Percentiles rank a stretch among this genome's conserved stretches.
phyloP scores from a whole-genome alignment of 495 filamentous ascomycete genomes.

The Rostrohypoxylon terebratum region DNA sequence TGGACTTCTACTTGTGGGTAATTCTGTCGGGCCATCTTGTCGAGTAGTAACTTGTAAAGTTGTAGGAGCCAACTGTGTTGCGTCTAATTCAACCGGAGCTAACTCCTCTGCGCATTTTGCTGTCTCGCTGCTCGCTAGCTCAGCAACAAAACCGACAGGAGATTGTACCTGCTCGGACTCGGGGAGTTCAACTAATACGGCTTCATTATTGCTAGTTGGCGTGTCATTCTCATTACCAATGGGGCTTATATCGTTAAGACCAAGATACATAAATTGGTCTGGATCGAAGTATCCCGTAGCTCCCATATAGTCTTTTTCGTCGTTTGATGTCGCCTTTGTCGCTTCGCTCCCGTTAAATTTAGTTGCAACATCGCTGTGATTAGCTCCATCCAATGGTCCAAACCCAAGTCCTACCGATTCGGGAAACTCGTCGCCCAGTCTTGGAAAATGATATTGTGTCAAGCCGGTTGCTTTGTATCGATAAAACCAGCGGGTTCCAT shows the following conservation, averaged over 20 bases:
- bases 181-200: constrained; percentile 44
- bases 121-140: constrained; percentile 54
- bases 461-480: constrained; percentile 59
- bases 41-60: constrained; percentile 31
- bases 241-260: constrained; percentile 54
- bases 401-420: constrained; percentile 55
- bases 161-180: constrained; percentile 34
- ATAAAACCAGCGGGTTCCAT: constrained; percentile 62
- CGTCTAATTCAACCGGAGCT: constrained; percentile 58
- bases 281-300: constrained; percentile 56
- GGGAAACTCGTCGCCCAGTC: constrained; percentile 63
- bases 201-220: constrained; percentile 5
- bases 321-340: constrained; percentile 1
- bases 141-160: constrained; percentile 58
- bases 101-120: constrained; percentile 55
- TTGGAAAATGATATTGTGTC: constrained; percentile 62
- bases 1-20: constrained; percentile 52
- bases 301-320: constrained; percentile 40
- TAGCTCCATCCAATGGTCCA: constrained; percentile 37
- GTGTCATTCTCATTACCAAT: constrained; percentile 34
- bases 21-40: constrained; percentile 37
- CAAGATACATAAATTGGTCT: constrained; percentile 58
- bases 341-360: constrained; percentile 24
- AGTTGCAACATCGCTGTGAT: constrained; percentile 35
- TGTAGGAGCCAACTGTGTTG: constrained; percentile 32